Percentiles rank a stretch among this genome's conserved stretches.
Conservation (phyloP, 2,329 filamentous ascomycete genomes). For the Pseudonectria foliicola region DNA sequence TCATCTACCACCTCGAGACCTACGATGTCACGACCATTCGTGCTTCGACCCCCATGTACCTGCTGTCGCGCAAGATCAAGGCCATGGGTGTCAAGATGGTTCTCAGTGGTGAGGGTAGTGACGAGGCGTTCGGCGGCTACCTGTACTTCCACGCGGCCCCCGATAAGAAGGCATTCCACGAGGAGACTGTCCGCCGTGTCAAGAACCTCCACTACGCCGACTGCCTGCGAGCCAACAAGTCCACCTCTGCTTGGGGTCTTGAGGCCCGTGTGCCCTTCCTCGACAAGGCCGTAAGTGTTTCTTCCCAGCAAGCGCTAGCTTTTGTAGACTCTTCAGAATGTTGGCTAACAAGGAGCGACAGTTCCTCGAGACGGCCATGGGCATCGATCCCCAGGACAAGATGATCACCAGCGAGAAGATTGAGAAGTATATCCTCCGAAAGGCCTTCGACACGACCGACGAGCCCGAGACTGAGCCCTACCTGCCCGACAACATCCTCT, state of each 20-base stretch:
- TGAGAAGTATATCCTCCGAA: conserved; percentile 97
- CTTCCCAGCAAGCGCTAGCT: background rate
- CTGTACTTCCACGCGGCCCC: conserved; percentile 97
- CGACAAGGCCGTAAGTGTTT: conserved; percentile 65
- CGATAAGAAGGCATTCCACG: conserved; percentile 85
- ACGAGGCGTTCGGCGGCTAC: conserved; percentile 98
- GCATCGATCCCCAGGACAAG: conserved; percentile 90
- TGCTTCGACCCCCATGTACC: conserved; percentile 97
- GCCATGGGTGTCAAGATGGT: conserved; percentile 99
- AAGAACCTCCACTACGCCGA: conserved; percentile 97
- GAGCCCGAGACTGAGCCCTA: conserved; percentile 77
- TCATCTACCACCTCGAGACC: conserved; percentile 96
- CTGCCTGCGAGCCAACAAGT: conserved; percentile 98
- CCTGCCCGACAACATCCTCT: conserved; percentile 92
- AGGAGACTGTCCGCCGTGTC: conserved; percentile 86
- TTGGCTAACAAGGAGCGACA: conserved; percentile 27
- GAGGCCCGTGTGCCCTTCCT: conserved; percentile 97
- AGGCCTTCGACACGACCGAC: conserved; percentile 90
- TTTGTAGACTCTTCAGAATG: background rate
- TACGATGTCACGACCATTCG: conserved; percentile 98
- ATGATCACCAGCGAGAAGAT: conserved; percentile 86
- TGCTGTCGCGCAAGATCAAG: conserved; percentile 97
- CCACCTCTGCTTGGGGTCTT: conserved; percentile 93
- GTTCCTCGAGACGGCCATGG: conserved; percentile 91
- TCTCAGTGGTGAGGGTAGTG: conserved; percentile 88